These are phyloP conservation scores for Podila clonocystis DNA, from an alignment of 192 early-diverging fungal genomes.

Conservation along the genomic window DNA sequence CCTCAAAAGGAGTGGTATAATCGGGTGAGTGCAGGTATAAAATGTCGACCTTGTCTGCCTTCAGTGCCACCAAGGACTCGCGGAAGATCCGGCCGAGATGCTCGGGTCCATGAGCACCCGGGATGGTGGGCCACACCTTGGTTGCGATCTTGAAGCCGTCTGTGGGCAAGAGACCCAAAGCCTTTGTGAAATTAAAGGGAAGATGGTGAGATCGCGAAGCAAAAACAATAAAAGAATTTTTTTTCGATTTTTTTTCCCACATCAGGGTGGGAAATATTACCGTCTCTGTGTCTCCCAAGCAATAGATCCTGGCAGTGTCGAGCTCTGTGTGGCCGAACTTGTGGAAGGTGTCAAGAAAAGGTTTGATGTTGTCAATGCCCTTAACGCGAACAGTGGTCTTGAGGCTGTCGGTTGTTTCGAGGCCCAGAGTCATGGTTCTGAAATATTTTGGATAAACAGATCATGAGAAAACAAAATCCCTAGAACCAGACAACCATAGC, in stretches of 20 bases:
- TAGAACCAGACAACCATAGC: too few relatives aligned
- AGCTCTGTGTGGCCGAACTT: slow-evolving; percentile 25
- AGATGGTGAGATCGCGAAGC: background rate
- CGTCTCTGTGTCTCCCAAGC: slow-evolving; percentile 59
- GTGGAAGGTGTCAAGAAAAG: slow-evolving; percentile 26
- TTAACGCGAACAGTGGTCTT: slow-evolving; percentile 17
- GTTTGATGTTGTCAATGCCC: slow-evolving; percentile 20
- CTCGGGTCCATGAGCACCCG: slow-evolving; percentile 54
- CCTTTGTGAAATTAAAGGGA: background rate
- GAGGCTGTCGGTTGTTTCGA: slow-evolving; percentile 1
- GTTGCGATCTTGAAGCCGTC: slow-evolving; percentile 59
- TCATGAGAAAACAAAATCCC: background rate
- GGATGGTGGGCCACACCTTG: slow-evolving; percentile 61
- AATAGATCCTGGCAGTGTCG: slow-evolving; percentile 57
- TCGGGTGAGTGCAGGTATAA: slow-evolving; percentile 75
- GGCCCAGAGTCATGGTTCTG: slow-evolving; percentile 49
- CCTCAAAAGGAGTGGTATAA: slow-evolving; percentile 61
- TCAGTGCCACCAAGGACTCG: slow-evolving; percentile 61
- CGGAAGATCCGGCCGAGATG: slow-evolving; percentile 31
- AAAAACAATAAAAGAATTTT: background rate
- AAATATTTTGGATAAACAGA: background rate
- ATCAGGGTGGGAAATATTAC: background rate
- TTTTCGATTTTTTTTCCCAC: background rate
- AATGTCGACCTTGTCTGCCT: slow-evolving; percentile 63
- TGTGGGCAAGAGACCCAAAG: slow-evolving; percentile 20